phyloP scores from a whole-genome alignment of 768 basidiomycete species.

The Hygrocybe punicea region DNA sequence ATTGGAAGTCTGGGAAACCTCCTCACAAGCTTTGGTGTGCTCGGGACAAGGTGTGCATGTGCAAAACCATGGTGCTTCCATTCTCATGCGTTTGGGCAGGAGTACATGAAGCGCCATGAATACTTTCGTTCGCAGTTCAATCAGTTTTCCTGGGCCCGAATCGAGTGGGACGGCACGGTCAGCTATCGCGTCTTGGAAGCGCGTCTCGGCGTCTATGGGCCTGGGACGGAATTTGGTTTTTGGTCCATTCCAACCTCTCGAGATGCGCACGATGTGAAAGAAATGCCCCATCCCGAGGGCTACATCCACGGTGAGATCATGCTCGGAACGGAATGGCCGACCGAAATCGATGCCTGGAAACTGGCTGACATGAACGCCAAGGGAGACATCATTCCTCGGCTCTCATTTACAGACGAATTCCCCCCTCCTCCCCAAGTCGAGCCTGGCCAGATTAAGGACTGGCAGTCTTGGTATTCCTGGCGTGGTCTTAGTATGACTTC shows the following conservation, averaged over 20 bases:
- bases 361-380: conserved; percentile 22
- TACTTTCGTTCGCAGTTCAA: conserved; percentile 32
- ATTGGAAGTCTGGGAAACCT: conserved; percentile 30
- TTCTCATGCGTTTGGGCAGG: conserved; percentile 16
- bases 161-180: conserved; percentile 39
- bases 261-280: neutral
- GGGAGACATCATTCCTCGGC: conserved; percentile 24
- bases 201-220: conserved; percentile 35
- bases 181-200: conserved; percentile 29
- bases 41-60: conserved; percentile 33
- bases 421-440: conserved; percentile 28
- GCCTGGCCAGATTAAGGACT: conserved; percentile 32
- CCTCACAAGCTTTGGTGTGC: conserved; percentile 14
- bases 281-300: conserved; percentile 9
- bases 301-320: conserved; percentile 35
- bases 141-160: conserved; percentile 42
- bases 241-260: conserved; percentile 34
- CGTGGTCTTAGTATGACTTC: conserved; percentile 37
- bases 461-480: conserved; percentile 45
- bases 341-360: conserved; percentile 33
- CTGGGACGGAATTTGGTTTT: conserved; percentile 32
- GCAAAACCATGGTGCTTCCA: conserved; percentile 28
- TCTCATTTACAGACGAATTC: conserved; percentile 26
- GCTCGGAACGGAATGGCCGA: conserved; percentile 24
- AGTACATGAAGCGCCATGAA: conserved; percentile 37